Evolutionary conservation across 805 yeast species (phyloP).

Genomic region (Wickerhamiella cacticola): DNA sequence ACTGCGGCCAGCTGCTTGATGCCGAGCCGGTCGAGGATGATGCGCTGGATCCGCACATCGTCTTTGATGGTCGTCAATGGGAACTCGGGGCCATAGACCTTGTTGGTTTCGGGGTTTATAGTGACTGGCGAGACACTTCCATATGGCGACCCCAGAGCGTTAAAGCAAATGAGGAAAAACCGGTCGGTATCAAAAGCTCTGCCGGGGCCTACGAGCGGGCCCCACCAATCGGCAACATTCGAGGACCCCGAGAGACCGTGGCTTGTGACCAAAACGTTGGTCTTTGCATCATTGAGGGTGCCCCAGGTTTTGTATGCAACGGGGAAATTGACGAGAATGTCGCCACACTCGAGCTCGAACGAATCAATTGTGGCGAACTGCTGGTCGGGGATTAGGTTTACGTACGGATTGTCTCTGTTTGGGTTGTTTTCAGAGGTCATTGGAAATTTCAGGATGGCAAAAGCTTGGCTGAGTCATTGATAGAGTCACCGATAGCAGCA

Average conservation of each 20-base stretch:
- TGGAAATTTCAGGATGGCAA: too few species aligned
- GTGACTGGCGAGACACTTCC: constrained; percentile 91
- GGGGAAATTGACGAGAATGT: constrained; percentile 57
- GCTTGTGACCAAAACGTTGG: constrained; percentile 79
- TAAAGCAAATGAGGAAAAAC: constrained; percentile 76
- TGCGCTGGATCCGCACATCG: constrained; percentile 67
- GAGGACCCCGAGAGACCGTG: constrained; percentile 95
- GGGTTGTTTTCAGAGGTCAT: too few species aligned
- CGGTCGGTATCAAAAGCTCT: constrained; percentile 84
- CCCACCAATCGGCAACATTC: constrained; percentile 98
- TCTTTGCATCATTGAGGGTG: constrained; percentile 49
- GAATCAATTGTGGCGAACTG: constrained; percentile 65
- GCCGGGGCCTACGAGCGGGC: constrained; percentile 76
- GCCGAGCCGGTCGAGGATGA: constrained; percentile 67
- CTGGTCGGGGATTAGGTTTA: constrained; percentile 62
- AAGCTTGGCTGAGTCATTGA: background rate
- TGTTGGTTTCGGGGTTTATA: constrained; percentile 60
- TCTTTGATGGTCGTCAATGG: constrained; percentile 91
- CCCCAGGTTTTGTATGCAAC: constrained; percentile 98
- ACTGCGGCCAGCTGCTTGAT: constrained; percentile 72
- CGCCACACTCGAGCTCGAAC: constrained; percentile 72
- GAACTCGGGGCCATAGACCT: constrained; percentile 87
- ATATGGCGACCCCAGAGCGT: constrained; percentile 92
- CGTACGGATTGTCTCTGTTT: constrained; percentile 46
- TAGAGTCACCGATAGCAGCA: too few species aligned